phyloP scores from a whole-genome alignment of 768 basidiomycete species.

The Lactarius sp. region DNA sequence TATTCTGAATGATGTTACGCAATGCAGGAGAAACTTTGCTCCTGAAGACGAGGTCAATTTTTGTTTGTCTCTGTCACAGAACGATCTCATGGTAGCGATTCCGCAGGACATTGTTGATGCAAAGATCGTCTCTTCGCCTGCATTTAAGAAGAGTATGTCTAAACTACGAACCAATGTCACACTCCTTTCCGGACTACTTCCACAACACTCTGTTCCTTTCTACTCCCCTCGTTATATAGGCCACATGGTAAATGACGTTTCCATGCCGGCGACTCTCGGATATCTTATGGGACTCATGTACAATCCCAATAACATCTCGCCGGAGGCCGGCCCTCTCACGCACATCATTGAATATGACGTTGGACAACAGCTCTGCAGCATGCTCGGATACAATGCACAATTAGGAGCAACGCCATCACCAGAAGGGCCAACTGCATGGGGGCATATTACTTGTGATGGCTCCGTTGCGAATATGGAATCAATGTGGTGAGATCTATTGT shows the following conservation, averaged over 20 bases:
- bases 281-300: conserved; percentile 29
- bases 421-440: conserved; percentile 32
- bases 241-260: conserved; percentile 38
- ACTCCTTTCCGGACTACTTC: conserved; percentile 27
- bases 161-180: conserved; percentile 26
- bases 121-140: conserved; percentile 22
- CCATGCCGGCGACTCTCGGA: conserved; percentile 30
- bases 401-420: not conserved
- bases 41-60: conserved; percentile 32
- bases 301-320: conserved; percentile 45
- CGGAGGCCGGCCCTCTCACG: conserved; percentile 39
- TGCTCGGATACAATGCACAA: conserved; percentile 36
- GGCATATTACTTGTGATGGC: conserved; percentile 42
- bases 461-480: conserved; percentile 46
- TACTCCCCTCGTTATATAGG: conserved; percentile 39
- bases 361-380: conserved; percentile 38
- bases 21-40: conserved; percentile 30
- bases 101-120: conserved; percentile 28
- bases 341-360: conserved; percentile 37
- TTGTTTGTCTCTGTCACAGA: not conserved
- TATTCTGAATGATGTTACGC: conserved; percentile 28
- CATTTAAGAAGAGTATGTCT: conserved; percentile 27
- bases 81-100: not conserved
- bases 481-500: conserved; percentile 35
- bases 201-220: conserved; percentile 36